phyloP scores from a whole-genome alignment of 352 stramenopile species.

The Phytophthora pinifolia region DNA sequence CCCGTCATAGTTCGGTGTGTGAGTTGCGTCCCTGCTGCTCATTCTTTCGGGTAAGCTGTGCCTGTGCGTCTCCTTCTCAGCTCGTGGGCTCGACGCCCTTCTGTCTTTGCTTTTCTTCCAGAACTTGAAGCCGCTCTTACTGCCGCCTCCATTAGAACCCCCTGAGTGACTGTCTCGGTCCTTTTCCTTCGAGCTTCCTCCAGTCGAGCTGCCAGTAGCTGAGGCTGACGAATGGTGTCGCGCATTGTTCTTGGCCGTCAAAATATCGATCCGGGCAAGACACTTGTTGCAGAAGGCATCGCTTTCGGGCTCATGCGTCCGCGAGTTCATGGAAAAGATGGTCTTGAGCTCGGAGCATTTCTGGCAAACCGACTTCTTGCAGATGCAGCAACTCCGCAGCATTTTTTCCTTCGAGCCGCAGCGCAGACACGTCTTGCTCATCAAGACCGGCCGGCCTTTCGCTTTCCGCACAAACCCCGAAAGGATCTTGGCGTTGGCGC shows the following conservation, averaged over 20 bases:
- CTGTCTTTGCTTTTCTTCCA: conserved; percentile 26
- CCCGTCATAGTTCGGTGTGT: conserved; percentile 46
- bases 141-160: conserved; percentile 14
- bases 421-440: conserved; percentile 48
- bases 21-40: conserved; percentile 1
- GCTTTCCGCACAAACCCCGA: conserved; percentile 41
- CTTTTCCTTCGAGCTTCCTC: conserved; percentile 18
- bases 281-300: conserved; percentile 51
- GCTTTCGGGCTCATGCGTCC: conserved; percentile 30
- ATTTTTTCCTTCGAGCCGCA: conserved; percentile 35
- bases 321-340: conserved; percentile 37
- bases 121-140: conserved; percentile 20
- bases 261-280: conserved; percentile 27
- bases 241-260: conserved; percentile 23
- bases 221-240: conserved; percentile 14
- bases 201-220: conserved; percentile 19
- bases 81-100: not conserved
- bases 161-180: conserved; percentile 20
- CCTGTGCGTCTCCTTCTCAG: conserved; percentile 8
- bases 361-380: conserved; percentile 49
- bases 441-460: conserved; percentile 28
- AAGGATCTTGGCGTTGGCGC: conserved; percentile 43
- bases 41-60: conserved; percentile 14
- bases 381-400: conserved; percentile 41
- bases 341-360: conserved; percentile 34